Percentiles rank a stretch among this genome's conserved stretches.
These are phyloP conservation scores for Calonectria honghensis DNA, from an alignment of 2,329 filamentous ascomycete genomes.

Conservation along the genomic window DNA sequence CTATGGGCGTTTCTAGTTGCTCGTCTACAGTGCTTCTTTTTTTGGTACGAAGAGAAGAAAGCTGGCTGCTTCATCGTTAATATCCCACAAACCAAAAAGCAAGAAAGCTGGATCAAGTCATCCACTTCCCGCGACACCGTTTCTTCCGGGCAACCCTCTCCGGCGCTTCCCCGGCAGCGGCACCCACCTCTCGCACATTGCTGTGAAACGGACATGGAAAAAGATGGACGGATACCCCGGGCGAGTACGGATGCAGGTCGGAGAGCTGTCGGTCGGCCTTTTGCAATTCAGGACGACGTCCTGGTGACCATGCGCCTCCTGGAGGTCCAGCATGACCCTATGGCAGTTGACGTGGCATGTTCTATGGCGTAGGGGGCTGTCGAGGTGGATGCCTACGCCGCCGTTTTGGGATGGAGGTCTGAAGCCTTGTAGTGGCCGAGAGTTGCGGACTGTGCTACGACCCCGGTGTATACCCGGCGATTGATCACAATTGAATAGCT, in stretches of 20 bases:
- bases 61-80: conserved; percentile 22
- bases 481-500: conserved; percentile 25
- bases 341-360: conserved; percentile 53
- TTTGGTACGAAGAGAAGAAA: not conserved
- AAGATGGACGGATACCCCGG: conserved; percentile 14
- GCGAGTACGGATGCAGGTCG: conserved; percentile 29
- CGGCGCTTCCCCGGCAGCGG: conserved; percentile 10
- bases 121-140: conserved; percentile 25
- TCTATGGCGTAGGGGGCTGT: conserved; percentile 30
- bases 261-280: conserved; percentile 40
- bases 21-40: conserved; percentile 1
- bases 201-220: conserved; percentile 23
- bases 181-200: not conserved
- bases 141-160: conserved; percentile 10
- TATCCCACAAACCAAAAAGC: conserved; percentile 26
- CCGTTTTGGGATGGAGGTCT: conserved; percentile 25
- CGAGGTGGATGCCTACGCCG: conserved; percentile 19
- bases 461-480: conserved; percentile 14
- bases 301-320: conserved; percentile 34
- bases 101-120: not conserved
- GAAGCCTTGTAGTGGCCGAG: conserved; percentile 15
- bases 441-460: conserved; percentile 6
- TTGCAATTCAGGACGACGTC: conserved; percentile 10
- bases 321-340: conserved; percentile 35
- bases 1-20: not conserved